These are phyloP conservation scores for Quercus phellos DNA, from an alignment of 331 rosid genomes.

Conservation along the genomic window DNA sequence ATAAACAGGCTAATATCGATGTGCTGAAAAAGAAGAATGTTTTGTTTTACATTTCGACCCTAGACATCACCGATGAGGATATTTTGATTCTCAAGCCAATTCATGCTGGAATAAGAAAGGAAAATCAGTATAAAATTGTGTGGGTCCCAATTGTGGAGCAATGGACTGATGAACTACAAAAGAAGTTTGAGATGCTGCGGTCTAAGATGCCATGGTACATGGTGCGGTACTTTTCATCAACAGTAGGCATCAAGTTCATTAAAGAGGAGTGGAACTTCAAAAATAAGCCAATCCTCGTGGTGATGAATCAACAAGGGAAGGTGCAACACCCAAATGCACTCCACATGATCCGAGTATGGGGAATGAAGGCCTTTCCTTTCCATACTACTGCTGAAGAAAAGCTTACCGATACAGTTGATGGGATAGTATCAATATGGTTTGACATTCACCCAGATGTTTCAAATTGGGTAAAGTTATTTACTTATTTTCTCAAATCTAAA, in stretches of 20 bases:
- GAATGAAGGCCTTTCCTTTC: neutral
- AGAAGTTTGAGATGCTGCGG: slow-evolving; percentile 4
- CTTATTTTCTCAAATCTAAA: neutral
- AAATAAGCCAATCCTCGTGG: slow-evolving; percentile 25
- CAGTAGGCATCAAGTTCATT: neutral
- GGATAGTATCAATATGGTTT: neutral
- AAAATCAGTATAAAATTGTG: neutral
- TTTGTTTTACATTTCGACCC: neutral
- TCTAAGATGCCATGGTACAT: slow-evolving; percentile 32
- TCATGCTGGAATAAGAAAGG: neutral
- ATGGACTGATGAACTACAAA: neutral
- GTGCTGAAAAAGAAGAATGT: neutral
- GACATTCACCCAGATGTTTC: neutral
- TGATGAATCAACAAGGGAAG: slow-evolving; percentile 19
- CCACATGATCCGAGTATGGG: neutral
- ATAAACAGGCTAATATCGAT: neutral
- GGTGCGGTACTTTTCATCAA: neutral
- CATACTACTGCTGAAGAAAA: neutral
- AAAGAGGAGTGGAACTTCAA: slow-evolving; percentile 27
- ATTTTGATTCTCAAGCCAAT: neutral
- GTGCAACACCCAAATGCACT: slow-evolving; percentile 21
- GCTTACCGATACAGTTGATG: neutral
- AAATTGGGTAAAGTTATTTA: neutral
- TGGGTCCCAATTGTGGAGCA: slow-evolving; percentile 16
- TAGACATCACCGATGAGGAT: neutral